Evolutionary conservation across 305 asterid genomes (phyloP).

Genomic region (Withania somnifera): DNA sequence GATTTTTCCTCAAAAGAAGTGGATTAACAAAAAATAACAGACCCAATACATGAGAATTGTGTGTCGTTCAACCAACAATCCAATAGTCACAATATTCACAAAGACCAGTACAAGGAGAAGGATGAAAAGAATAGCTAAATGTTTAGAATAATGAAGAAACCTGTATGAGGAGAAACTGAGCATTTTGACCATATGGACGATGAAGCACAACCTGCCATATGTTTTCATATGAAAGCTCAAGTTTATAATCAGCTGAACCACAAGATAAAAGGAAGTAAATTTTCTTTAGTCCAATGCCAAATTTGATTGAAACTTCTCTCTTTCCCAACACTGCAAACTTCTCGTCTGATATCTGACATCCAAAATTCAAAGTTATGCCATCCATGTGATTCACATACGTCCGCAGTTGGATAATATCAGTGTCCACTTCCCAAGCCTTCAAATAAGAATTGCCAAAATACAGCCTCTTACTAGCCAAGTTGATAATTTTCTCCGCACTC

Average conservation of each 20-base stretch:
- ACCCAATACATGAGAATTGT: not conserved
- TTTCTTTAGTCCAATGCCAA: conserved; percentile 51
- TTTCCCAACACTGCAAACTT: conserved; percentile 42
- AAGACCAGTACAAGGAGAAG: not conserved
- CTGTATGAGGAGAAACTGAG: conserved; percentile 56
- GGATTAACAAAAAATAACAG: not conserved
- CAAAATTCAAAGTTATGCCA: conserved; percentile 36
- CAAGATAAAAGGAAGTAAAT: conserved; percentile 27
- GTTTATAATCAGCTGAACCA: conserved; percentile 33
- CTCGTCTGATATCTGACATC: conserved; percentile 47
- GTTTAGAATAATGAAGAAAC: conserved; percentile 11
- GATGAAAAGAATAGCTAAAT: not conserved
- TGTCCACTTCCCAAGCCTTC: conserved; percentile 32
- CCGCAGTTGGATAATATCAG: conserved; percentile 24
- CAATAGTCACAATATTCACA: not conserved
- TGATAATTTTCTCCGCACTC: conserved; percentile 25
- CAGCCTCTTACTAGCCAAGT: conserved; percentile 24
- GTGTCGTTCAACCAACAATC: not conserved
- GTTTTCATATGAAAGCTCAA: conserved; percentile 54
- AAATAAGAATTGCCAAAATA: conserved; percentile 41
- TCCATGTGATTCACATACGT: conserved; percentile 26
- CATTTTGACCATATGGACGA: conserved; percentile 14
- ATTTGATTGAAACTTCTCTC: conserved; percentile 29
- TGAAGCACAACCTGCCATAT: conserved; percentile 60
- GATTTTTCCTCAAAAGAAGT: not conserved